These are phyloP conservation scores for Elaphomyces granulatus DNA, from an alignment of 495 filamentous ascomycete species.

Conservation along the genomic window DNA sequence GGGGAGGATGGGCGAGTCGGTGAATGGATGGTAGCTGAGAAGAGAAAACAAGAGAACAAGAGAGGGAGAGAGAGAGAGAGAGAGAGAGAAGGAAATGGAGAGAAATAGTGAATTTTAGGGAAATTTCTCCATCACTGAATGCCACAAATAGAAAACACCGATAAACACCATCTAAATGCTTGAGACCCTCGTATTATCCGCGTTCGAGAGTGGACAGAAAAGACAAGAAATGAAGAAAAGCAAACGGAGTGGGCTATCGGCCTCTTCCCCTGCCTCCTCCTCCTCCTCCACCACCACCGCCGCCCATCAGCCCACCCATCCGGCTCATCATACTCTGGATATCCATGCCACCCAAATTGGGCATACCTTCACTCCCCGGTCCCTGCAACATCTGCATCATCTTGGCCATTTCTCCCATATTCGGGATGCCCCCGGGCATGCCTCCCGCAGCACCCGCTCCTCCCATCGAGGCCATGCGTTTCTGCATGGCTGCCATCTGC, in stretches of 20 bases:
- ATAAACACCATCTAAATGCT: neutral
- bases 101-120: too few relatives aligned
- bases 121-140: neutral
- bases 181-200: neutral
- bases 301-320: constrained; percentile 54
- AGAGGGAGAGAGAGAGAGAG: too few relatives aligned
- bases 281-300: constrained; percentile 20
- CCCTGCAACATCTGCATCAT: constrained; percentile 66
- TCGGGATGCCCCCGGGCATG: constrained; percentile 28
- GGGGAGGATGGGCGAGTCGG: too few relatives aligned
- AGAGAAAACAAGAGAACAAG: too few relatives aligned
- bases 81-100: too few relatives aligned
- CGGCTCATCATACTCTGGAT: constrained; percentile 77
- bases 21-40: too few relatives aligned
- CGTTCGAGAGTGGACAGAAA: too few relatives aligned
- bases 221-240: too few relatives aligned
- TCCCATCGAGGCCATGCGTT: constrained; percentile 83
- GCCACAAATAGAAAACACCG: neutral
- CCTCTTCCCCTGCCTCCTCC: constrained; percentile 28
- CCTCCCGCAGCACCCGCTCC: constrained; percentile 40
- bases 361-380: constrained; percentile 32
- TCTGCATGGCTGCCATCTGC: constrained; percentile 97
- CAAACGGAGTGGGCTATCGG: constrained; percentile 23
- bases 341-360: constrained; percentile 55
- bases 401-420: constrained; percentile 65